Conservation (phyloP, 2,329 filamentous ascomycete species). For the Tetracladium maxilliforme region DNA sequence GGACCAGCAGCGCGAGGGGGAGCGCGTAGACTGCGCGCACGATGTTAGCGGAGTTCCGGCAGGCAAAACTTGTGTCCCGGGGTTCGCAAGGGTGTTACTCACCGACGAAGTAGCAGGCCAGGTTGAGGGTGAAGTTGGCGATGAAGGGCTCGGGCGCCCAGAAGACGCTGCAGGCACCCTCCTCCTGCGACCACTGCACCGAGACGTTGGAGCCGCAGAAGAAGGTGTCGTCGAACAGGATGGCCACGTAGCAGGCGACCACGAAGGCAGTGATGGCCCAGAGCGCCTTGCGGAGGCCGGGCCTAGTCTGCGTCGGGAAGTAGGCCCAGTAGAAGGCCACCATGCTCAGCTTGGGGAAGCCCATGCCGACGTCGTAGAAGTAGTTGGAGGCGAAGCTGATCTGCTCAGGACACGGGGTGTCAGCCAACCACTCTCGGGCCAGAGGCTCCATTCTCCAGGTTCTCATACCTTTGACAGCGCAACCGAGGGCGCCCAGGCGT, state of each 20-base stretch:
- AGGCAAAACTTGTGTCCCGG: too few relatives aligned
- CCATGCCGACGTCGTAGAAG: conserved; percentile 21
- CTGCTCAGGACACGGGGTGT: too few relatives aligned
- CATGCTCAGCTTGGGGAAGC: conserved; percentile 19
- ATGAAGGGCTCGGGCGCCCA: conserved; percentile 17
- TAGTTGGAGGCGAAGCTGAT: conserved; percentile 20
- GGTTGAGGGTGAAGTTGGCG: conserved; percentile 17
- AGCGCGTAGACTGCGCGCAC: conserved; percentile 13
- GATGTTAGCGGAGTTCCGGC: not conserved
- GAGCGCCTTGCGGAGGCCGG: conserved; percentile 12
- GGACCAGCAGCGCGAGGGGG: conserved; percentile 14
- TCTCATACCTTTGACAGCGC: conserved; percentile 15
- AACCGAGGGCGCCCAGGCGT: conserved; percentile 14
- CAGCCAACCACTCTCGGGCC: too few relatives aligned
- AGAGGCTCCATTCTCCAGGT: too few relatives aligned
- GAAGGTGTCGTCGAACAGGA: conserved; percentile 18
- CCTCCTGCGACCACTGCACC: conserved; percentile 19
- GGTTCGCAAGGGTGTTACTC: conserved; percentile 1
- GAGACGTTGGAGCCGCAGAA: conserved; percentile 18
- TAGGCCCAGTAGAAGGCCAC: conserved; percentile 20
- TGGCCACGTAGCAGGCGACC: conserved; percentile 12
- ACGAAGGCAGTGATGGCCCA: conserved; percentile 17
- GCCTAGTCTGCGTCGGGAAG: conserved; percentile 12
- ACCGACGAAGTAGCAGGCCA: conserved; percentile 17
- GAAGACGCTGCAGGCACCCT: conserved; percentile 19